Evolutionary conservation across 805 yeast genomes (phyloP).

Genomic region (Pichia paraexigua): DNA sequence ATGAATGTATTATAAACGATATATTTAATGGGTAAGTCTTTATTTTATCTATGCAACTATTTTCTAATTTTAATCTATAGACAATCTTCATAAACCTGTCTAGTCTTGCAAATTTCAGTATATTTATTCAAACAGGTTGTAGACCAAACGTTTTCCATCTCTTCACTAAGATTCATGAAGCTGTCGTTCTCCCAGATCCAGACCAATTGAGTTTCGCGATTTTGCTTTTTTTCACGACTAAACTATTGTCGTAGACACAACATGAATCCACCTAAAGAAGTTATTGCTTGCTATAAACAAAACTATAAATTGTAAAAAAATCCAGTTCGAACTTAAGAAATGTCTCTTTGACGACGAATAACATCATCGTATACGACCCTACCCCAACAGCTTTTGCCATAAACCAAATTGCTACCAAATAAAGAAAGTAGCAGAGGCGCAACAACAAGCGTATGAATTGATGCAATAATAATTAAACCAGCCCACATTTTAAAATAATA

Average conservation of each 20-base stretch:
- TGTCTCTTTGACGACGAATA: not conserved
- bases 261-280: not conserved
- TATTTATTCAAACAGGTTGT: not conserved
- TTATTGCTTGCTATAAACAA: too few relatives aligned
- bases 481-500: conserved; percentile 96
- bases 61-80: too few relatives aligned
- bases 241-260: not conserved
- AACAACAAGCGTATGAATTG: conserved; percentile 69
- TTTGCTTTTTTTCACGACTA: not conserved
- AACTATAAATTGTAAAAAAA: too few relatives aligned
- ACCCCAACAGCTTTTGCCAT: conserved; percentile 3
- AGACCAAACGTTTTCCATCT: not conserved
- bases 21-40: too few relatives aligned
- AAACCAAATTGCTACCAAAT: conserved; percentile 33
- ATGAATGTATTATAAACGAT: not conserved
- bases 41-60: too few relatives aligned
- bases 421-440: conserved; percentile 66
- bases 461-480: conserved; percentile 65
- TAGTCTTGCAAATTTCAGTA: not conserved
- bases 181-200: not conserved
- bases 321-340: not conserved
- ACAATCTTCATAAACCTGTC: not conserved
- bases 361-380: conserved; percentile 1
- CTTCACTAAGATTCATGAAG: not conserved
- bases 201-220: not conserved